phyloP scores from a whole-genome alignment of 1,139 yeast genomes.

The Diutina sp. region DNA sequence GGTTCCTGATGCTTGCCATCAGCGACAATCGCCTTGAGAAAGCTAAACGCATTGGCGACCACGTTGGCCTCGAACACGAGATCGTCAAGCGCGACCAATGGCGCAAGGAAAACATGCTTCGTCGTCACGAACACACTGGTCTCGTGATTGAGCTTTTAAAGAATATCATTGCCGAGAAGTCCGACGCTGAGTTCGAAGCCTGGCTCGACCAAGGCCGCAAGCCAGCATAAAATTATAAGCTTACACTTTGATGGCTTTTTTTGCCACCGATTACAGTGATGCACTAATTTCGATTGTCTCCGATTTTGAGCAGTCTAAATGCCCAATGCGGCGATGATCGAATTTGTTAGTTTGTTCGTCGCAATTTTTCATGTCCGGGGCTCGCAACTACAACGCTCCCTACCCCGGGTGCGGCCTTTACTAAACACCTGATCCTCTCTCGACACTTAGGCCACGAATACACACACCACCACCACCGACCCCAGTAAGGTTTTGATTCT shows the following conservation, averaged over 20 bases:
- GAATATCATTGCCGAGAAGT: constrained; percentile 19
- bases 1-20: constrained; percentile 49
- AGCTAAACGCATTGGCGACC: constrained; percentile 25
- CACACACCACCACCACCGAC: not conserved
- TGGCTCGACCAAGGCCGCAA: constrained; percentile 15
- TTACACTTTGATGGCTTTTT: too few relatives aligned
- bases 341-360: too few relatives aligned
- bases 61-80: constrained; percentile 14
- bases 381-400: not conserved
- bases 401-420: not conserved
- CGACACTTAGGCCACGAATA: not conserved
- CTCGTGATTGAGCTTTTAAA: constrained; percentile 35
- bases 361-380: too few relatives aligned
- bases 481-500: too few relatives aligned
- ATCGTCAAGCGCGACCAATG: constrained; percentile 23
- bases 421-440: not conserved
- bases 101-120: constrained; percentile 28
- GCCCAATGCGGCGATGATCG: too few relatives aligned
- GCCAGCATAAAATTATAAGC: not conserved
- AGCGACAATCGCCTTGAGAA: constrained; percentile 37
- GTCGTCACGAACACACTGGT: constrained; percentile 46
- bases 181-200: constrained; percentile 34
- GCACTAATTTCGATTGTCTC: too few relatives aligned
- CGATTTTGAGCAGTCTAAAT: too few relatives aligned
- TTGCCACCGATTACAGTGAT: not conserved